These are phyloP conservation scores for Picochlorum sp. DNA, from an alignment of 139 green algal genomes.

Conservation along the genomic window DNA sequence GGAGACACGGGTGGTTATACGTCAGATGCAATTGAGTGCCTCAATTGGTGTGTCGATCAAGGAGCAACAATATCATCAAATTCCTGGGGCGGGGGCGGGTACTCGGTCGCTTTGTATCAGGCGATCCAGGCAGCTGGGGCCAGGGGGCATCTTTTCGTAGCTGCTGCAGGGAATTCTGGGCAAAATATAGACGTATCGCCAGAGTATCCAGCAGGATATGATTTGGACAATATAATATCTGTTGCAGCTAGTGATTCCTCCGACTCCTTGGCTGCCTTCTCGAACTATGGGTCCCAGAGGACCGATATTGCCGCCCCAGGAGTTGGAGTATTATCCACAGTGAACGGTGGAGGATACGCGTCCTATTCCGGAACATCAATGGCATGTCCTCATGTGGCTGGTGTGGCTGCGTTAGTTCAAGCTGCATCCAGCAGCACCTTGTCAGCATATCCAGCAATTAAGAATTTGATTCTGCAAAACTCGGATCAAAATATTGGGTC, in stretches of 20 bases:
- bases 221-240: neutral
- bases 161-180: conserved; percentile 11
- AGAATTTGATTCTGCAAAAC: neutral
- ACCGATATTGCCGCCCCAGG: conserved; percentile 6
- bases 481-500: neutral
- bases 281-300: conserved; percentile 1
- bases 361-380: conserved; percentile 67
- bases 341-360: neutral
- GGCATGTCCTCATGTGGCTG: conserved; percentile 56
- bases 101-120: conserved; percentile 12
- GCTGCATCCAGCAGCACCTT: neutral
- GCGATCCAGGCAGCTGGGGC: conserved; percentile 6
- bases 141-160: conserved; percentile 20
- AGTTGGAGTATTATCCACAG: neutral
- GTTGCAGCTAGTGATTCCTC: conserved; percentile 6
- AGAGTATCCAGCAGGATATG: conserved; percentile 5
- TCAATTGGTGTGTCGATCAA: conserved; percentile 16
- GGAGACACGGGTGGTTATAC: conserved; percentile 6
- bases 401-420: conserved; percentile 28
- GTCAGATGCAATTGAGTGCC: conserved; percentile 25
- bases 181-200: neutral
- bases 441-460: neutral
- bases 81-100: conserved; percentile 16
- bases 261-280: conserved; percentile 1
- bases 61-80: conserved; percentile 21